phyloP scores from a whole-genome alignment of 2,329 filamentous ascomycete genomes.

The Samsoniella hepiali region DNA sequence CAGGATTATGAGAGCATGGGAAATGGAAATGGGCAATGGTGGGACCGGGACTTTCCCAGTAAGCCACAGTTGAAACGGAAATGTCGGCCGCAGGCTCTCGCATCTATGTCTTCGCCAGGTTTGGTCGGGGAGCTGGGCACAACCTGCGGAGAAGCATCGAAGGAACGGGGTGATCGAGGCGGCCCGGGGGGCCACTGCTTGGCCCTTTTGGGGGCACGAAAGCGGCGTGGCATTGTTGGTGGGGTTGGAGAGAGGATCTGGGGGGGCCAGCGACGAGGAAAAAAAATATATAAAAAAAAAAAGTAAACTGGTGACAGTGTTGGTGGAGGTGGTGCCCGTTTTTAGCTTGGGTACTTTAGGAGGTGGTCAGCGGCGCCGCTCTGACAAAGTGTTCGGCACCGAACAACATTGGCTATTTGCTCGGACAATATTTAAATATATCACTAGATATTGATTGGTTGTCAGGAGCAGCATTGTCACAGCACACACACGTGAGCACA shows the following conservation, averaged over 20 bases:
- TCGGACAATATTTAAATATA: not conserved
- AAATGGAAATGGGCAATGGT: not conserved
- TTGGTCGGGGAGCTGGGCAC: not conserved
- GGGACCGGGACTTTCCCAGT: not conserved
- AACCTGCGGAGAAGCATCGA: not conserved
- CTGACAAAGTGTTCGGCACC: not conserved
- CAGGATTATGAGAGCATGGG: not conserved
- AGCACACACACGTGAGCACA: not conserved
- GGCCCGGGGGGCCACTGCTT: not conserved
- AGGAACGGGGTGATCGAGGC: constrained; percentile 5
- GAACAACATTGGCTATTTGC: not conserved
- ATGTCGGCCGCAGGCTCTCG: not conserved
- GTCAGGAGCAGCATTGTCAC: not conserved
- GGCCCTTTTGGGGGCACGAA: not conserved
- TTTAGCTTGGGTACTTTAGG: not conserved
- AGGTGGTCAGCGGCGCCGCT: not conserved
- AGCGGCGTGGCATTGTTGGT: not conserved
- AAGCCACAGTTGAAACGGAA: constrained; percentile 5
- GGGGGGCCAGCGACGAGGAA: not conserved
- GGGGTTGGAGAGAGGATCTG: not conserved
- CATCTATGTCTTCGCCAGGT: not conserved
- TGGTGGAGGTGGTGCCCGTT: not conserved
- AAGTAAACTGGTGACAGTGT: not conserved
- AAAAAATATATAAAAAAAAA: not conserved
- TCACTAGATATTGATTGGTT: not conserved